phyloP scores from a whole-genome alignment of 495 filamentous ascomycete genomes.

The Extremus antarcticus region DNA sequence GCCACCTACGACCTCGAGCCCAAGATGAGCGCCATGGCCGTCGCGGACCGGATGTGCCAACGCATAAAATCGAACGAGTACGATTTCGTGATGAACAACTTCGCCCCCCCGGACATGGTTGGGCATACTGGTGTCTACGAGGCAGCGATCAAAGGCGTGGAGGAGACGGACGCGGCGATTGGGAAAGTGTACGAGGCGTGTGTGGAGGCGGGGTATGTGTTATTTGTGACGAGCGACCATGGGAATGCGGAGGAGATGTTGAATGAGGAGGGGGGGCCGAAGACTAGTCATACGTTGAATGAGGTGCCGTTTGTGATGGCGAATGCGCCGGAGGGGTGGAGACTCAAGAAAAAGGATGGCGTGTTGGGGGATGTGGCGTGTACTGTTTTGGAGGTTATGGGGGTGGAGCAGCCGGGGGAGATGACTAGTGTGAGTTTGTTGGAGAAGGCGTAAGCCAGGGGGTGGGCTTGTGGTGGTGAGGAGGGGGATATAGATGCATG shows the following conservation, averaged over 20 bases:
- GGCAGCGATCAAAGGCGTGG: conserved; percentile 78
- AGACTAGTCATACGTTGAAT: conserved; percentile 96
- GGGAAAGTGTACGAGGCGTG: conserved; percentile 82
- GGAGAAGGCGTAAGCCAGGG: conserved; percentile 46
- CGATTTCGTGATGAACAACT: conserved; percentile 99
- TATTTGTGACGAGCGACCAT: conserved; percentile 93
- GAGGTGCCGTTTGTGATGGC: conserved; percentile 97
- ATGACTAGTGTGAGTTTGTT: conserved; percentile 83
- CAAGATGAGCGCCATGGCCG: conserved; percentile 86
- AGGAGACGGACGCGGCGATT: conserved; percentile 85
- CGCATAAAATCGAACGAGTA: conserved; percentile 69
- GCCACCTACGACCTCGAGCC: conserved; percentile 94
- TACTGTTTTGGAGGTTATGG: conserved; percentile 83
- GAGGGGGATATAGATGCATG: too few species aligned
- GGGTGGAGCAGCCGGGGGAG: conserved; percentile 74
- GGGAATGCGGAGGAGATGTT: conserved; percentile 99
- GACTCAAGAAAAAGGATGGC: conserved; percentile 70
- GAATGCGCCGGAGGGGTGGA: conserved; percentile 85
- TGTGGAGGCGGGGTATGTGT: conserved; percentile 80
- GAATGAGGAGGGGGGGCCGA: conserved; percentile 75
- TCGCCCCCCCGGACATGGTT: conserved; percentile 98
- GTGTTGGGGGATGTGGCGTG: conserved; percentile 95
- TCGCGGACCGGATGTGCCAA: conserved; percentile 77
- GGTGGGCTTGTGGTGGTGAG: not conserved
- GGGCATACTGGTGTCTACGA: conserved; percentile 96